These are phyloP conservation scores for Kodamaea kakaduensis DNA, from an alignment of 805 yeast species.

Conservation along the genomic window DNA sequence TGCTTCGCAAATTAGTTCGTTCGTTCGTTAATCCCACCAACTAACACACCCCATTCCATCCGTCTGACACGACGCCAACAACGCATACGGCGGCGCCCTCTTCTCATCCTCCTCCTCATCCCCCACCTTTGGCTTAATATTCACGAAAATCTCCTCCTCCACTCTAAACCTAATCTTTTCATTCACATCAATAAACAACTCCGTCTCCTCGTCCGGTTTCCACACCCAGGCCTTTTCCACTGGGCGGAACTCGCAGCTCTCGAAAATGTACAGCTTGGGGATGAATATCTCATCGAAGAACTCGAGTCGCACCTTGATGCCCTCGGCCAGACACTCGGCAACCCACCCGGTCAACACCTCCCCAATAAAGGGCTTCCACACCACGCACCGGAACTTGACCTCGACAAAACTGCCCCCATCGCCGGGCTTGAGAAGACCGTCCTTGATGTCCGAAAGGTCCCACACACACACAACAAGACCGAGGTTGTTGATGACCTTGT, in stretches of 20 bases:
- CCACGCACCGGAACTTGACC: constrained; percentile 67
- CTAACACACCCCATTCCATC: constrained; percentile 96
- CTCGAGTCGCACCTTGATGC: constrained; percentile 78
- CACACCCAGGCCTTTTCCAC: constrained; percentile 96
- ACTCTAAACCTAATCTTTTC: constrained; percentile 90
- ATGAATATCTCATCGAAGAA: constrained; percentile 91
- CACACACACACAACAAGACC: constrained; percentile 84
- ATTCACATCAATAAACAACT: constrained; percentile 80
- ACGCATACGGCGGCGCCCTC: constrained; percentile 73
- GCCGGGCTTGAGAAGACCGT: constrained; percentile 88
- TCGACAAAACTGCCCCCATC: constrained; percentile 86
- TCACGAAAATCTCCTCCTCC: constrained; percentile 82
- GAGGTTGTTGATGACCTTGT: constrained; percentile 75
- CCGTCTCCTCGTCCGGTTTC: constrained; percentile 72
- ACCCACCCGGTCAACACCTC: constrained; percentile 93
- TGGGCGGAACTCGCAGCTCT: constrained; percentile 59
- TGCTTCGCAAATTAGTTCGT: no score
- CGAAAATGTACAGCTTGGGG: constrained; percentile 79
- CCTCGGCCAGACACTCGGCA: constrained; percentile 80
- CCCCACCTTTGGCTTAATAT: constrained; percentile 76
- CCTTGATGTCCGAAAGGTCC: constrained; percentile 78
- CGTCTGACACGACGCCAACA: constrained; percentile 86
- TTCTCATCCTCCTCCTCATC: constrained; percentile 40
- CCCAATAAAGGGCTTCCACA: constrained; percentile 93
- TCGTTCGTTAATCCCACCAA: no score